phyloP scores from a whole-genome alignment of 2,329 filamentous ascomycete genomes.

The Metarhizium humberi region DNA sequence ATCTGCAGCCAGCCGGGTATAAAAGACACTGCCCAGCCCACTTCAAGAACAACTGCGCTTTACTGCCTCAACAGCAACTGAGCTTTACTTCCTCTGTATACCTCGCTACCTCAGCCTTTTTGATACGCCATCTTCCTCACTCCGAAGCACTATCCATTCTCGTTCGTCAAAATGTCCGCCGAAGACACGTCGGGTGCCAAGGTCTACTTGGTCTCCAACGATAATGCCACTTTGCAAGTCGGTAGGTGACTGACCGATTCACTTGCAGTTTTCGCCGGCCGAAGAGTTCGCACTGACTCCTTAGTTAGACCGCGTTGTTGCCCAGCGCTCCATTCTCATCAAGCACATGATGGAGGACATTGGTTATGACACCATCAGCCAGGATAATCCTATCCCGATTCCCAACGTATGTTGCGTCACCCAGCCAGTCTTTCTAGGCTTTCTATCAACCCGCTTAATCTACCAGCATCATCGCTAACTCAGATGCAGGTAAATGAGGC shows the following conservation, averaged over 20 bases:
- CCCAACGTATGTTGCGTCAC: slow-evolving; percentile 54
- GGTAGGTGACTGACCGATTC: slow-evolving; percentile 25
- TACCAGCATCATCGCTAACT: not conserved
- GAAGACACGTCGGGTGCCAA: slow-evolving; percentile 25
- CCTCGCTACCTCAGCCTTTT: not conserved
- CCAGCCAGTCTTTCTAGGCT: not conserved
- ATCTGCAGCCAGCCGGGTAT: no score
- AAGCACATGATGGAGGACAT: slow-evolving; percentile 98
- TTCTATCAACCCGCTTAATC: no score
- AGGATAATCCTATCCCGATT: slow-evolving; percentile 69
- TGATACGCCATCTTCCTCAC: not conserved
- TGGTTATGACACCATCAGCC: slow-evolving; percentile 48
- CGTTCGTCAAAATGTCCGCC: slow-evolving; percentile 21
- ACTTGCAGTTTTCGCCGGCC: not conserved
- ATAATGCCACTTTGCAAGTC: slow-evolving; percentile 35
- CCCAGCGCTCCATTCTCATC: slow-evolving; percentile 87
- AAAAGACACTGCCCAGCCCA: no score
- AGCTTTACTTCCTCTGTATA: no score
- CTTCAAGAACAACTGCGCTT: no score
- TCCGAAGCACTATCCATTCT: not conserved
- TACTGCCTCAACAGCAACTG: no score
- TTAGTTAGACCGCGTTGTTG: slow-evolving; percentile 65
- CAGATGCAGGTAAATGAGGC: slow-evolving; percentile 71
- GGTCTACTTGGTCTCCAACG: slow-evolving; percentile 43
- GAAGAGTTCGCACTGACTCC: not conserved